phyloP scores from a whole-genome alignment of 1,139 yeast species.

The Candida dubliniensis region DNA sequence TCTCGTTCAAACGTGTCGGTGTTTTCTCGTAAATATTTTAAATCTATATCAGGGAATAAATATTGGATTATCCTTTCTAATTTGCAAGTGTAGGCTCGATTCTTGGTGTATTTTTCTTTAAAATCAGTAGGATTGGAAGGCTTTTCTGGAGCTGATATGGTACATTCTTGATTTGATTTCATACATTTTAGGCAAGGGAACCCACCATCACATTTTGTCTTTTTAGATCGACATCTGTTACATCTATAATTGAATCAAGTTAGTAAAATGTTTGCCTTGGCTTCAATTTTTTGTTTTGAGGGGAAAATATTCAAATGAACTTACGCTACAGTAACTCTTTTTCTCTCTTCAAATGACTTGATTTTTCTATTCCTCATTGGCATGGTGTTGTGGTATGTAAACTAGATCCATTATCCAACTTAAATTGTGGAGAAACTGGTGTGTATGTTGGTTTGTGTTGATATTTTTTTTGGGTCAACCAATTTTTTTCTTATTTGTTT shows the following conservation, averaged over 20 bases:
- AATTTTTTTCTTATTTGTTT: too few relatives aligned
- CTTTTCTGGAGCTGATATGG: constrained; percentile 6
- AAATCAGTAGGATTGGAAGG: constrained; percentile 12
- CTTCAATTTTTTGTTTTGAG: too few relatives aligned
- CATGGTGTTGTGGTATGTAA: background rate
- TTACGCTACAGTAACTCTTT: constrained; percentile 17
- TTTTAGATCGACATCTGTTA: constrained; percentile 16
- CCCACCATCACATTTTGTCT: constrained; percentile 19
- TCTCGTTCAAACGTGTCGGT: constrained; percentile 17
- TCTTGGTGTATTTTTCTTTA: constrained; percentile 10
- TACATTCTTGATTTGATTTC: constrained; percentile 11
- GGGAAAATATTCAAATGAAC: constrained; percentile 3
- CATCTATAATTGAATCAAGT: constrained; percentile 11
- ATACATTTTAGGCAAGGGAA: constrained; percentile 19
- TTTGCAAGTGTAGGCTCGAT: constrained; percentile 15
- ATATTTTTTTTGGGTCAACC: too few relatives aligned
- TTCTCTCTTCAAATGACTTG: constrained; percentile 15
- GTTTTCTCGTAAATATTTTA: constrained; percentile 15
- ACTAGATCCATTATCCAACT: background rate
- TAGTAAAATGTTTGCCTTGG: background rate
- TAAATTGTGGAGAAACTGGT: background rate
- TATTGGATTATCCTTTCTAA: constrained; percentile 18
- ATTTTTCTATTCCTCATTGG: constrained; percentile 12
- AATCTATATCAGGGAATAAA: constrained; percentile 13
- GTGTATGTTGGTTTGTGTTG: too few relatives aligned